Evolutionary conservation across 2,329 filamentous ascomycete genomes (phyloP).

Genomic region (Pseudogymnoascus sp.): DNA sequence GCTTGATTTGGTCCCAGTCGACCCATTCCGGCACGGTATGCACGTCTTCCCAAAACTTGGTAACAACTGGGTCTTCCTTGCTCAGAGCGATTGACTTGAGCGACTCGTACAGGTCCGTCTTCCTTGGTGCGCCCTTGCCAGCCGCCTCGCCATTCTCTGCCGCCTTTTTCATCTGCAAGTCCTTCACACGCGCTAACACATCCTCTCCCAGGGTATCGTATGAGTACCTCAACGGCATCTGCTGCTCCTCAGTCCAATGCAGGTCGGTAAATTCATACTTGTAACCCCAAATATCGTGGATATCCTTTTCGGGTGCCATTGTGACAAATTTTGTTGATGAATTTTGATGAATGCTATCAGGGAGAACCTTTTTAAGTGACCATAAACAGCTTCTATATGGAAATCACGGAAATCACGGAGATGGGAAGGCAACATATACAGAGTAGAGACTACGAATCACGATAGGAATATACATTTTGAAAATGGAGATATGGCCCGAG

Average conservation of each 20-base stretch:
- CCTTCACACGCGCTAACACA: slow-evolving; percentile 24
- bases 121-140: slow-evolving; percentile 13
- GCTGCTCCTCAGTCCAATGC: slow-evolving; percentile 52
- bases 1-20: slow-evolving; percentile 57
- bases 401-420: not conserved
- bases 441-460: not conserved
- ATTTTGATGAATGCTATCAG: not conserved
- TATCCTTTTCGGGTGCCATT: not conserved
- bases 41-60: slow-evolving; percentile 49
- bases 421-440: not conserved
- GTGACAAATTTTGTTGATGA: not conserved
- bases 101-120: slow-evolving; percentile 24
- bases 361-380: not conserved
- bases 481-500: not conserved
- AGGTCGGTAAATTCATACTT: slow-evolving; percentile 58
- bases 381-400: not conserved
- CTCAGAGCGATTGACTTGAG: not conserved
- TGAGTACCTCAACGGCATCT: slow-evolving; percentile 50
- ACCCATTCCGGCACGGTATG: slow-evolving; percentile 58
- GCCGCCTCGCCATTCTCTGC: not conserved
- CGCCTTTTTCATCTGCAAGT: not conserved
- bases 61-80: not conserved
- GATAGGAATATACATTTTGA: not conserved
- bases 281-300: slow-evolving; percentile 46
- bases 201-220: slow-evolving; percentile 62